Evolutionary conservation across 352 stramenopile genomes (phyloP).

Genomic region (Lagenidium giganteum): DNA sequence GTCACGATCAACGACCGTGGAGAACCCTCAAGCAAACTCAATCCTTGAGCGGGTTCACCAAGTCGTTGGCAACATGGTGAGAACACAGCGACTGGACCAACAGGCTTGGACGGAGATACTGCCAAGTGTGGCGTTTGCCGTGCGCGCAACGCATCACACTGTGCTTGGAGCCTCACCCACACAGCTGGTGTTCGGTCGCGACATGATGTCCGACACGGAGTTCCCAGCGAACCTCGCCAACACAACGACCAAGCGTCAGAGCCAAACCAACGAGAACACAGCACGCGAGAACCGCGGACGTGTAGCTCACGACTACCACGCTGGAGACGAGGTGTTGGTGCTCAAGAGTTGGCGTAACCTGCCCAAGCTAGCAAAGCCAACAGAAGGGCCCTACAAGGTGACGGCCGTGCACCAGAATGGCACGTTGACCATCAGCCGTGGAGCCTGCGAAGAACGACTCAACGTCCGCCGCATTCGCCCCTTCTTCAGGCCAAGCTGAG

Average conservation of each 20-base stretch:
- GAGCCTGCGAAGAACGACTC: not conserved
- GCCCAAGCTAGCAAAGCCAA: not conserved
- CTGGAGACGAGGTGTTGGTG: not conserved
- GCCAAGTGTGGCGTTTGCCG: not conserved
- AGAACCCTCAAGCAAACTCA: too few relatives aligned
- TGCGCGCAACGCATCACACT: constrained; percentile 1
- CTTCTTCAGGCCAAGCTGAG: not conserved
- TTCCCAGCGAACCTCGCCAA: not conserved
- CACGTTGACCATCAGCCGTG: not conserved
- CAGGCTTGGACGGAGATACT: constrained; percentile 2
- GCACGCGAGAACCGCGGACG: too few relatives aligned
- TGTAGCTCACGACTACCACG: not conserved
- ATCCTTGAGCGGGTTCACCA: too few relatives aligned
- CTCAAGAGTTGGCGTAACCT: not conserved
- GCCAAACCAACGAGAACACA: too few relatives aligned
- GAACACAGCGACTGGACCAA: not conserved
- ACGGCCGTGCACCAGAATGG: not conserved
- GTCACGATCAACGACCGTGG: too few relatives aligned
- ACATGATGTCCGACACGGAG: not conserved
- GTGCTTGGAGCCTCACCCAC: not conserved
- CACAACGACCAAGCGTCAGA: not conserved
- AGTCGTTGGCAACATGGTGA: too few relatives aligned
- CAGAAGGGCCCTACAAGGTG: not conserved
- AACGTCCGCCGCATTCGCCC: not conserved
- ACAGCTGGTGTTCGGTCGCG: not conserved